These are phyloP conservation scores for Xerocomus amazonicus DNA, from an alignment of 1,284 basidiomycete genomes.

Conservation along the genomic window DNA sequence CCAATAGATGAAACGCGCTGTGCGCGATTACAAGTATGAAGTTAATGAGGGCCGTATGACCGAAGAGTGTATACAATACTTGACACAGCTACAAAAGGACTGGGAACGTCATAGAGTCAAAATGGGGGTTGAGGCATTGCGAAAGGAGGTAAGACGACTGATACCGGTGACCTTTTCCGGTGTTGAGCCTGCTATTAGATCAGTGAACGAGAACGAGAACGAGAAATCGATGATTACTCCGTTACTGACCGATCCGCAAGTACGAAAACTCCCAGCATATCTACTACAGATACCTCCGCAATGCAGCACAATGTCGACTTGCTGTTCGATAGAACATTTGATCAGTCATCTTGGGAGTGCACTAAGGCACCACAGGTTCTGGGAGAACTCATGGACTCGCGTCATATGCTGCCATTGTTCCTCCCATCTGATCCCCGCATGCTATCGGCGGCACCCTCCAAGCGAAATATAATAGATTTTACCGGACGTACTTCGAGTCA, in stretches of 20 bases:
- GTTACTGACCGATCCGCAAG: conserved; percentile 23
- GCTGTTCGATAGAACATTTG: conserved; percentile 67
- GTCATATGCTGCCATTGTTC: conserved; percentile 87
- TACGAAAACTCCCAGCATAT: conserved; percentile 31
- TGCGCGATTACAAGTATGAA: conserved; percentile 94
- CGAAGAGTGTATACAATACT: conserved; percentile 91
- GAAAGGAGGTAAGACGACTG: conserved; percentile 59
- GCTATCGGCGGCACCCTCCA: conserved; percentile 67
- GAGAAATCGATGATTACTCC: conserved; percentile 43
- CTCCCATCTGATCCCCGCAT: conserved; percentile 78
- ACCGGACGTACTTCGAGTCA: conserved; percentile 24
- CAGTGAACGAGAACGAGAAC: conserved; percentile 46
- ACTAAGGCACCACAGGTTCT: conserved; percentile 73
- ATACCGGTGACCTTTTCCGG: neutral
- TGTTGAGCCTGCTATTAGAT: conserved; percentile 42
- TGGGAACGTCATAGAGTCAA: conserved; percentile 91
- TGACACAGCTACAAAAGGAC: conserved; percentile 91
- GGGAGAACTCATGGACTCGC: conserved; percentile 85
- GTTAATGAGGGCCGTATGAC: conserved; percentile 90
- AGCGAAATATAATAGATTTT: conserved; percentile 38
- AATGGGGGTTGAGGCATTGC: conserved; percentile 72
- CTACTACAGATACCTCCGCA: conserved; percentile 35
- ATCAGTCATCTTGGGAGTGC: conserved; percentile 72
- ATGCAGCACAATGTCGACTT: conserved; percentile 66
- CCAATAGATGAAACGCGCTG: conserved; percentile 81